Conservation (phyloP, 2,329 filamentous ascomycete genomes). For the Nannizziopsis barbatae region DNA sequence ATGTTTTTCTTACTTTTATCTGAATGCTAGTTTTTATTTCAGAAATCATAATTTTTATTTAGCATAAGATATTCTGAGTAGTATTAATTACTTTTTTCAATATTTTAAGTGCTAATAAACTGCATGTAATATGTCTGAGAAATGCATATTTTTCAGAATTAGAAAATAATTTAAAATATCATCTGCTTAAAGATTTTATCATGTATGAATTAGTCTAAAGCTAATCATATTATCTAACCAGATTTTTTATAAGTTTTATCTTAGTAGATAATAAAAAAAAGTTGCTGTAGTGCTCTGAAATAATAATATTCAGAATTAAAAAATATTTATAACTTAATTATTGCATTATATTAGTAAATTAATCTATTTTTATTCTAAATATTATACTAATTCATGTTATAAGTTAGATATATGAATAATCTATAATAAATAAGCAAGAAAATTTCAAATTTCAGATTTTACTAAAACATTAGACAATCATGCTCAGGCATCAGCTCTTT, state of each 20-base stretch:
- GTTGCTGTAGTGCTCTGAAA: slow-evolving; percentile 40
- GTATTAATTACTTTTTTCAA: slow-evolving; percentile 44
- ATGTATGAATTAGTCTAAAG: slow-evolving; percentile 47
- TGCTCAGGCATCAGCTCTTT: too few species aligned
- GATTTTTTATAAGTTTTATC: slow-evolving; percentile 40
- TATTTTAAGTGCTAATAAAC: slow-evolving; percentile 35
- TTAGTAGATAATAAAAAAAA: slow-evolving; percentile 46
- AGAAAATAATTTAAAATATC: slow-evolving; percentile 31
- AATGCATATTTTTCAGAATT: slow-evolving; percentile 32
- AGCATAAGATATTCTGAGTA: slow-evolving; percentile 41
- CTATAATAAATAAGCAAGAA: slow-evolving; percentile 23
- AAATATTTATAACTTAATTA: slow-evolving; percentile 43
- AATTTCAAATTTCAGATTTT: slow-evolving; percentile 27
- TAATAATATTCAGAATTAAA: slow-evolving; percentile 39
- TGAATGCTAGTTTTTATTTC: slow-evolving; percentile 32
- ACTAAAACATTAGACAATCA: slow-evolving; percentile 15
- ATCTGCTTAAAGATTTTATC: slow-evolving; percentile 49
- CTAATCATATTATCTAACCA: slow-evolving; percentile 37
- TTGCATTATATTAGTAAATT: slow-evolving; percentile 34
- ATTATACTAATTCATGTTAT: neutral
- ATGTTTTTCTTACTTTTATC: slow-evolving; percentile 45
- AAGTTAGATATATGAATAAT: slow-evolving; percentile 32
- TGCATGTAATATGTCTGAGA: slow-evolving; percentile 28
- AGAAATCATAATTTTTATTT: slow-evolving; percentile 30
- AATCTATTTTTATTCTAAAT: neutral